Base-by-base conservation (phyloP, 2,329 filamentous ascomycete genomes). In the Arthrinium phaeospermum region DNA sequence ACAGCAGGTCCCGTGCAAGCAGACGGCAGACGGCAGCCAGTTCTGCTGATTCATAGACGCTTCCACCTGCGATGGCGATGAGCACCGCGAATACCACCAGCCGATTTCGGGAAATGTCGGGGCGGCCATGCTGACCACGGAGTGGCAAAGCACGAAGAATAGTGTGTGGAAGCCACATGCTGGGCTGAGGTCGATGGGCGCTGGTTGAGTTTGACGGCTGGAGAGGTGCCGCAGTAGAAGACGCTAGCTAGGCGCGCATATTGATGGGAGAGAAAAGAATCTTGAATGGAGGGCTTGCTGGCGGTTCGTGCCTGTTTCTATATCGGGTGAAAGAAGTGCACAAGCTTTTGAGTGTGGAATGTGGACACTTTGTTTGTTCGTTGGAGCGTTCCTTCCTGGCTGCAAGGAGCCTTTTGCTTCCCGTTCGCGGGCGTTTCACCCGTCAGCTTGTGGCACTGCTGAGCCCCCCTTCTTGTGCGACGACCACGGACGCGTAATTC, bases 1-100 rank as follows among this genome's bases (percentile, higher is more conserved):
- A 51, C 71, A 72, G 68, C 71, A 72, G 19, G 71, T 72, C 1
- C 71, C 71, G 22, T 53, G 67, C 67, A 69, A 14, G 34, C 71
- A 72, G 13, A 72, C 47, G 22, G 71, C 67, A 19, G 71, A 72
- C 5, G 71, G 67, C 3, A 37, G 4, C 71, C 71, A 72, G 22
- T 69, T 34, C 16, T 44, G 3, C 41, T 72, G 49, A 27, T 72
- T 46, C 51, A 64, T 70, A 1, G 67, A 69, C 10, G 44, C 44
- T 41, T 72, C 71, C 12, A 72, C 71, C 27, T 64, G 67, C 8
- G 49, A 44, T 6, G 71, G 67, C 51, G 67, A 57, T 0, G 67
- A 69, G 51, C 71, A 72, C 6, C 71, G 67, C 22, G 57, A 64
- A 13, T 64, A 64, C 57, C 57, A 64, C 57, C 57, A 64, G 34